Evolutionary conservation across 805 yeast genomes (phyloP), one percentile per base, ranked within the genome.

Genomic region (Lipomyces chichibuensis): DNA sequence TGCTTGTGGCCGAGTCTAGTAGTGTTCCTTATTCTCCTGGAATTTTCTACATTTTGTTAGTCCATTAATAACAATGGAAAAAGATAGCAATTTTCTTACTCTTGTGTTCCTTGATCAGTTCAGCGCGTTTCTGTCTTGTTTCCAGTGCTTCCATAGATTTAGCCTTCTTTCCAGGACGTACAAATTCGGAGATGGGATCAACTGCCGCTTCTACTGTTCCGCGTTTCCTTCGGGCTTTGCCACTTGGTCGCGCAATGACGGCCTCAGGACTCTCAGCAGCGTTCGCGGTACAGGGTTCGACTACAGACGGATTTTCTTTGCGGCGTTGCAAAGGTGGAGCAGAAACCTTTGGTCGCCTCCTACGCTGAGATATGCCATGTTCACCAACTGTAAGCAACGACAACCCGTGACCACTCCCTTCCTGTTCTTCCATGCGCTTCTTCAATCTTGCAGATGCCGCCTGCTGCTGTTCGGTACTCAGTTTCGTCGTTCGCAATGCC

Each of bases 1-100:
- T 89, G 88, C 4, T 79, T 71, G 57, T 80, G 79, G 37, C 80
- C 81, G 65, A 82, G 77, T 20, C 25, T 33, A 17, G 17, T 17
- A 17, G 63, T 29, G 14, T 35, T 60, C 51, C 63, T 53, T 11
- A 49, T 23, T 25, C 62, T 23, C 63, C 23, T 60, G 35, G 25
- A 25, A 52, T 52, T 52, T 29, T 52, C 55, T 52, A 29, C 8
- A 25, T 6, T 8, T 5, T 7, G 49, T 43, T 43, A 43, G 49
- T 43, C 23, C 20, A 29, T 29, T 8, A n/a, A 43, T n/a, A 43
- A 17, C 49, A 43, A 23, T n/a, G 23, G 43, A 43, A 17, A 7
- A 17, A n/a, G 49, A 43, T n/a, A 43, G n/a, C 23, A n/a, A 17
- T 2, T 23, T 23, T 35, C 59, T 56, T 37, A 33, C 59, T 20